These are phyloP conservation scores for Oemleria cerasiformis DNA, from an alignment of 306 rosid species.

Conservation along the genomic window DNA sequence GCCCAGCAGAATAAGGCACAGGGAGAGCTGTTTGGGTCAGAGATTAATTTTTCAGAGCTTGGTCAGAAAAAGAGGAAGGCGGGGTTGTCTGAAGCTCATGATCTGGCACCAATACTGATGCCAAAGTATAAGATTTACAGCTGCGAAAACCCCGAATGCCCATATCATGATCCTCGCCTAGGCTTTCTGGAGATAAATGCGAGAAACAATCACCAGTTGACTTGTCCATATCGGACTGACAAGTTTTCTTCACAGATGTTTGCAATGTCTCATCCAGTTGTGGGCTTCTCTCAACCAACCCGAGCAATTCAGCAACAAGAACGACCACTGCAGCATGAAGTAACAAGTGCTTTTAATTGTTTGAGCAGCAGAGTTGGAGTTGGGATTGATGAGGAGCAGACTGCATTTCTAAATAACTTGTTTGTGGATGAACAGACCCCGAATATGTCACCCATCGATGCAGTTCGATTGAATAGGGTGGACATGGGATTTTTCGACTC, in stretches of 20 bases:
- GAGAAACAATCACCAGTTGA: constrained; percentile 48
- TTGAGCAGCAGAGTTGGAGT: constrained; percentile 32
- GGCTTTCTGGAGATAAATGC: constrained; percentile 42
- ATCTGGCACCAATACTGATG: background rate
- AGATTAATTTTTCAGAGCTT: constrained; percentile 9
- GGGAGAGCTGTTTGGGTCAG: constrained; percentile 34
- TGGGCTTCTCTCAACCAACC: constrained; percentile 28
- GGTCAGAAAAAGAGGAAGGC: constrained; percentile 31
- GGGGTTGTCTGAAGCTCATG: too few relatives aligned
- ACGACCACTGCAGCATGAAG: background rate
- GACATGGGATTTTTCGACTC: constrained; percentile 27
- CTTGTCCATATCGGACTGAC: constrained; percentile 31
- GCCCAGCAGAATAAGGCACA: background rate
- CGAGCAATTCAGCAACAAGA: constrained; percentile 16
- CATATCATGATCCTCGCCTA: constrained; percentile 27
- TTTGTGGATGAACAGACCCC: too few relatives aligned
- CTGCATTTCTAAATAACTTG: constrained; percentile 10
- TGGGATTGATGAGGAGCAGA: constrained; percentile 40
- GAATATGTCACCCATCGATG: too few relatives aligned
- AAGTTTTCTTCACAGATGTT: constrained; percentile 22
- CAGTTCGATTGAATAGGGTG: too few relatives aligned
- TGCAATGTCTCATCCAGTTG: constrained; percentile 17
- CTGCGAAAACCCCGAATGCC: constrained; percentile 41
- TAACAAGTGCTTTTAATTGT: constrained; percentile 21
- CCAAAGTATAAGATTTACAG: constrained; percentile 31